Conservation (phyloP, 176 grass and related monocot species). For the Tuctoria greenei region DNA sequence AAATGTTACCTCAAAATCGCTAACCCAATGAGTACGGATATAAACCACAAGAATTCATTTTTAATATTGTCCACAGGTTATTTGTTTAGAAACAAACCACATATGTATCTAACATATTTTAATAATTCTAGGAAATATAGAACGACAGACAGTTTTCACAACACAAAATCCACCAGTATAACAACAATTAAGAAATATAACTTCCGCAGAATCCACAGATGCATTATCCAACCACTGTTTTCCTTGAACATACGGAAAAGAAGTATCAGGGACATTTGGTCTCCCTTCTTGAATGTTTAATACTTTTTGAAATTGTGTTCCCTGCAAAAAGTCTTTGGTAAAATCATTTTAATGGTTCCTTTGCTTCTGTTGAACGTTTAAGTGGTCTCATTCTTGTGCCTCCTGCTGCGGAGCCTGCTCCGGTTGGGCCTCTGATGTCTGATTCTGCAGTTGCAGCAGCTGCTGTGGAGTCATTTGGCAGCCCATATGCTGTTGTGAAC, state of each 20-base stretch:
- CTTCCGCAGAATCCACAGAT: slow-evolving; percentile 4
- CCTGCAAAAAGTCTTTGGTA: slow-evolving; percentile 12
- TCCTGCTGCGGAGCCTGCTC: slow-evolving; percentile 35
- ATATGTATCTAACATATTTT: slow-evolving; percentile 11
- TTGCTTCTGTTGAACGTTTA: slow-evolving; percentile 31
- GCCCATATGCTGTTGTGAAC: slow-evolving; percentile 46
- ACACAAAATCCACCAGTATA: slow-evolving; percentile 14
- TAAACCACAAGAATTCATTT: background rate
- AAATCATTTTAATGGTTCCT: slow-evolving; percentile 34
- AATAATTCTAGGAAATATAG: slow-evolving; percentile 8
- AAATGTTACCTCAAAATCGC: background rate
- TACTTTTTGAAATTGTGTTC: background rate
- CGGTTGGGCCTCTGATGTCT: slow-evolving; percentile 36
- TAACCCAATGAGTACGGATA: background rate
- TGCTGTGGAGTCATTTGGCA: slow-evolving; percentile 62
- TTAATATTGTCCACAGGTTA: slow-evolving; percentile 4
- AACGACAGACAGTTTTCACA: slow-evolving; percentile 16
- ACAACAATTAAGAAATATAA: slow-evolving; percentile 33
- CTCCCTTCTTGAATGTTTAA: slow-evolving; percentile 20
- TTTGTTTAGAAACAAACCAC: background rate
- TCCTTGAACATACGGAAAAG: slow-evolving; percentile 7
- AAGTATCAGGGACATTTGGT: slow-evolving; percentile 25
- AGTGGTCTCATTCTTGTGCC: slow-evolving; percentile 28
- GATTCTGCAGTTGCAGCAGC: slow-evolving; percentile 50
- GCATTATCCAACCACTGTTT: slow-evolving; percentile 8